phyloP scores from a whole-genome alignment of 176 grass and related monocot genomes.

The Melocanna baccifera region DNA sequence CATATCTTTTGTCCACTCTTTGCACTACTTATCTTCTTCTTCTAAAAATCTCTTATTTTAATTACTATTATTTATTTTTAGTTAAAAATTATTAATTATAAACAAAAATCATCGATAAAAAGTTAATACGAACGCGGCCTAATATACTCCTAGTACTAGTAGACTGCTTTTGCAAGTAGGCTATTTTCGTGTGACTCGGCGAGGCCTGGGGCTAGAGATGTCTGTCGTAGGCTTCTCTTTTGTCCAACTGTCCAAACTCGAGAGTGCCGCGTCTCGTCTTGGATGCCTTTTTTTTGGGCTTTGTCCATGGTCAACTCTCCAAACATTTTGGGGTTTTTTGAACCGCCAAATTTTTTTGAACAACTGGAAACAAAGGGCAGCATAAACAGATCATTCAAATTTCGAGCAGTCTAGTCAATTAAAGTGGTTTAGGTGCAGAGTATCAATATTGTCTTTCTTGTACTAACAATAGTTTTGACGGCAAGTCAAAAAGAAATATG shows the following conservation, averaged over 20 bases:
- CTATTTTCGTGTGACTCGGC: background rate
- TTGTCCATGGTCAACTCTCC: background rate
- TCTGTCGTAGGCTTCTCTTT: conserved; percentile 30
- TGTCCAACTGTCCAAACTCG: conserved; percentile 19
- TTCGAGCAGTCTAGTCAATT: background rate
- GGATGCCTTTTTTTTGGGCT: background rate
- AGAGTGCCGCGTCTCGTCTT: background rate
- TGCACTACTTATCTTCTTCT: too few species aligned
- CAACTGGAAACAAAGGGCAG: background rate
- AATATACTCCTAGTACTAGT: background rate
- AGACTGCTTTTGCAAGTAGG: conserved; percentile 13
- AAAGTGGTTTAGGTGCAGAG: background rate
- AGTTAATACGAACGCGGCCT: too few species aligned
- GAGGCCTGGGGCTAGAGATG: background rate
- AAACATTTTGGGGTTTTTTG: background rate
- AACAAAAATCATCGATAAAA: too few species aligned
- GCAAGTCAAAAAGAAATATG: too few species aligned
- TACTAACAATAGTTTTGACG: background rate
- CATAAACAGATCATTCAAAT: background rate
- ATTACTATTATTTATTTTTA: too few species aligned
- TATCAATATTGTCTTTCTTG: too few species aligned
- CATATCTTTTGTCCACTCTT: too few species aligned
- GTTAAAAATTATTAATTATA: too few species aligned
- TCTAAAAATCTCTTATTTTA: too few species aligned
- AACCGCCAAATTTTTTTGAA: background rate